Evolutionary conservation across 176 grass and related monocot genomes (phyloP), one percentile per base, ranked within the genome.

Genomic region (Cocos nucifera): DNA sequence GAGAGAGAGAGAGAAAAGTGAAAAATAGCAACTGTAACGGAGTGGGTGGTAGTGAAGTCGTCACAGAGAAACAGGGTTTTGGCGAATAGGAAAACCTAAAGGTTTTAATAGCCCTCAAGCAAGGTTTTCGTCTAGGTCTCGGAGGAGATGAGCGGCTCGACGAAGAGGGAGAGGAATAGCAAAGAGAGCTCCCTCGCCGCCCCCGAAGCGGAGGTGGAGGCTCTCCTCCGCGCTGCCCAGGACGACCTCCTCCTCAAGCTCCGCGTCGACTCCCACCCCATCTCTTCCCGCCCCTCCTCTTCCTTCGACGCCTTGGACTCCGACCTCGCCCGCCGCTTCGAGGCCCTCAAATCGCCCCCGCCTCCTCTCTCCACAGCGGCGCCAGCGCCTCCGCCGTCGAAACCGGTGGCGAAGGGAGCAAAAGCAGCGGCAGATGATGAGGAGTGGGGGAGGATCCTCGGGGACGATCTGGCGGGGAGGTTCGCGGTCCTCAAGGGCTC

Each of bases 161-260:
- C 32, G 32, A 39, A 39, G 21, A 21, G 21, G 32, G 32, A 39
- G 32, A 39, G 32, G 9, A 39, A 39, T 7, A 9, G 2, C 7
- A 39, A 39, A 39, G 32, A 8, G 32, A 10, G 7, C 32, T 39
- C 32, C 2, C 1, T 16, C 14, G 5, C 73, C 63, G 52, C 65
- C 55, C 23, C 0, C 20, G 22, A 76, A 1, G 70, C 69, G 54
- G 86, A 74, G 35, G 83, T 87, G 44, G 88, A 87, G 1, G 65
- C 84, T 25, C 82, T 89, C 0, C 83, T 95, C 59, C 80, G 77
- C 17, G 86, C 71, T 48, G 80, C 64, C 56, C 71, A 95, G 71
- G 83, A 84, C 30, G 86, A 71, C 21, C 66, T 84, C 63, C 57
- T 95, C 6, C 90, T 95, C 49, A 81, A 81, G 49, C 62, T 89